Evolutionary conservation across 805 yeast genomes (phyloP), one percentile per base, ranked within the genome.

Genomic region (Candida loeiensis): DNA sequence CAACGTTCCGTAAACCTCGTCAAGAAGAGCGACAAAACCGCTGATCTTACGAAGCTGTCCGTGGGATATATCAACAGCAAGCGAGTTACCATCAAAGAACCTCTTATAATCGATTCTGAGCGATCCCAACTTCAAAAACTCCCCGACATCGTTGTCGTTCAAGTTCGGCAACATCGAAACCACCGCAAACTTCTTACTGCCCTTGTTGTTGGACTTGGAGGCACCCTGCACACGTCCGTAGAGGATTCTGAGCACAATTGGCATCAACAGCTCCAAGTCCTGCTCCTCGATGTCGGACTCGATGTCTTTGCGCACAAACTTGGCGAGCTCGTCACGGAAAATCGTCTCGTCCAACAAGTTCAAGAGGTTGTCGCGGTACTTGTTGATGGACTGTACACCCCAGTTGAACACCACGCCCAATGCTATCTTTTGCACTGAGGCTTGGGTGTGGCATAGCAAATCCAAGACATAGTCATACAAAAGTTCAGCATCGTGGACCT

Each of bases 141-240:
- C 68, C 3, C 61, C 56, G 17, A 89, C 72, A 49, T 77, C 73
- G 4, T 64, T 55, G 13, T 73, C 73, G 3, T 69, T 59, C 34
- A 87, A 66, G 44, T 70, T 78, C 4, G 85, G 82, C 36, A 87
- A 59, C 5, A 80, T 66, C 16, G 81, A 70, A 9, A 86, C 68
- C 6, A 86, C 82, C 6, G 93, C 86, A 50, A 71, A 73, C 46
- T 87, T 84, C 48, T 85, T 74, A 22, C 89, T 81, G 40, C 77
- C 74, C 54, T 85, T 85, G 20, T 80, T 75, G 44, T 87, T 88
- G 56, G 85, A 81, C 40, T 70, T 74, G 4, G 80, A 71, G 1
- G 82, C 74, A 8, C 72, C 71, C 60, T 87, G 95, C 6, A 89
- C 87, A 42, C 95, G 74, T 6, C 98, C 98, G 60, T 82, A 91